Conservation (phyloP, 306 rosid species). For the Trichosanthes cucumerina region DNA sequence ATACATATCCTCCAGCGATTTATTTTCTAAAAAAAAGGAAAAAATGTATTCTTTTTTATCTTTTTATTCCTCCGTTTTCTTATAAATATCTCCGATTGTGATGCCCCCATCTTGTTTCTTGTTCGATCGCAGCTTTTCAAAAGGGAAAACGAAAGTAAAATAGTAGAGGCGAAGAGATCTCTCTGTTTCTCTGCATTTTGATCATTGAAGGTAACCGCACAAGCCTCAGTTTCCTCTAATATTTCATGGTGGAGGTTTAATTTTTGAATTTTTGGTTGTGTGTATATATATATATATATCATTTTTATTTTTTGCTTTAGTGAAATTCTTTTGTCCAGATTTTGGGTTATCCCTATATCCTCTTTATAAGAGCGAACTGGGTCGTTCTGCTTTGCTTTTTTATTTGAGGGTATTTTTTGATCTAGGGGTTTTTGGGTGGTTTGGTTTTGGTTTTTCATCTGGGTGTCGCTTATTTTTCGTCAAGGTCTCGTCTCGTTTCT, state of each 20-base stretch:
- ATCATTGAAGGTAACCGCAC: slow-evolving; percentile 18
- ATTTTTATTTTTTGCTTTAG: slow-evolving; percentile 4
- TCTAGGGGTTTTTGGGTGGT: slow-evolving; percentile 34
- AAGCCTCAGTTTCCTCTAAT: neutral
- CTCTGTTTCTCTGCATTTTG: slow-evolving; percentile 12
- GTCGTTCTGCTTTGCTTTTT: slow-evolving; percentile 6
- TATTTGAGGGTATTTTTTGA: slow-evolving; percentile 15
- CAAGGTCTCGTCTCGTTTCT: neutral
- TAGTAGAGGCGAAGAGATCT: neutral
- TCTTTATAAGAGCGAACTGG: slow-evolving; percentile 11
- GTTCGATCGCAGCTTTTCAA: neutral
- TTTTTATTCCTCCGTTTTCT: neutral
- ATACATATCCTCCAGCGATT: neutral
- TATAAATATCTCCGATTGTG: neutral
- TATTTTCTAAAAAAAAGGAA: neutral
- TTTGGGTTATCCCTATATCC: slow-evolving; percentile 33
- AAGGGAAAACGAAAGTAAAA: neutral
- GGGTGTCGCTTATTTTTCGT: slow-evolving; percentile 13
- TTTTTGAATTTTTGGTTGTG: neutral
- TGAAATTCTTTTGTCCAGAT: slow-evolving; percentile 34
- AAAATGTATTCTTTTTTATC: neutral
- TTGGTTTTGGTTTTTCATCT: slow-evolving; percentile 21
- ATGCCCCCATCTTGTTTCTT: neutral
- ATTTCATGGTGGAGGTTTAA: neutral
- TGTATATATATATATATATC: neutral